Conservation (phyloP, 2,329 filamentous ascomycete genomes). For the Fusarium napiforme region DNA sequence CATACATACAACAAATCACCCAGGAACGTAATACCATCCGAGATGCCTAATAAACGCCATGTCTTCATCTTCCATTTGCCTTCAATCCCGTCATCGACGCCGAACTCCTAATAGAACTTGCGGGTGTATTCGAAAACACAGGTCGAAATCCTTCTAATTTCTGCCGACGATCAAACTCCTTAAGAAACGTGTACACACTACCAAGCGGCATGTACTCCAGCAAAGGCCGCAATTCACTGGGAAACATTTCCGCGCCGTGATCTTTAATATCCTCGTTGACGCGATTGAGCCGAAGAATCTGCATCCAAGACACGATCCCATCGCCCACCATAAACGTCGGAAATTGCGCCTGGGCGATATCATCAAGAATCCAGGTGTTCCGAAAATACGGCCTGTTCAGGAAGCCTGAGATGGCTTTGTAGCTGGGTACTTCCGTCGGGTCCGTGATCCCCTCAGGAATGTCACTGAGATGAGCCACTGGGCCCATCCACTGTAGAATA, state of each 20-base stretch:
- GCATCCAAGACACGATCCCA: conserved; percentile 42
- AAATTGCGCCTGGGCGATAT: conserved; percentile 37
- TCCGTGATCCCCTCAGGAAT: conserved; percentile 39
- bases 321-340: conserved; percentile 38
- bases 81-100: conserved; percentile 27
- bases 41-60: not conserved
- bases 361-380: conserved; percentile 40
- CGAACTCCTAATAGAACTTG: conserved; percentile 38
- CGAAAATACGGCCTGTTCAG: conserved; percentile 39
- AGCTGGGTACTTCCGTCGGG: conserved; percentile 36
- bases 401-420: conserved; percentile 36
- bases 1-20: not conserved
- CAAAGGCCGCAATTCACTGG: conserved; percentile 26
- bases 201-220: conserved; percentile 39
- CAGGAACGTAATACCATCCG: accelerated
- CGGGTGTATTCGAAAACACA: conserved; percentile 2
- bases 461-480: conserved; percentile 38
- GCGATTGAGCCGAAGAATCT: conserved; percentile 38
- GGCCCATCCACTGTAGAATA: conserved; percentile 38
- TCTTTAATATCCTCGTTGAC: conserved; percentile 41
- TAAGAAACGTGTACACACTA: conserved; percentile 38
- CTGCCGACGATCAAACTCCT: conserved; percentile 38
- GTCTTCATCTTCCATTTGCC: not conserved
- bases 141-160: conserved; percentile 15
- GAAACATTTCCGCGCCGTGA: conserved; percentile 38